Conservation (phyloP, 2,329 filamentous ascomycete genomes). For the Didymella glomerata region DNA sequence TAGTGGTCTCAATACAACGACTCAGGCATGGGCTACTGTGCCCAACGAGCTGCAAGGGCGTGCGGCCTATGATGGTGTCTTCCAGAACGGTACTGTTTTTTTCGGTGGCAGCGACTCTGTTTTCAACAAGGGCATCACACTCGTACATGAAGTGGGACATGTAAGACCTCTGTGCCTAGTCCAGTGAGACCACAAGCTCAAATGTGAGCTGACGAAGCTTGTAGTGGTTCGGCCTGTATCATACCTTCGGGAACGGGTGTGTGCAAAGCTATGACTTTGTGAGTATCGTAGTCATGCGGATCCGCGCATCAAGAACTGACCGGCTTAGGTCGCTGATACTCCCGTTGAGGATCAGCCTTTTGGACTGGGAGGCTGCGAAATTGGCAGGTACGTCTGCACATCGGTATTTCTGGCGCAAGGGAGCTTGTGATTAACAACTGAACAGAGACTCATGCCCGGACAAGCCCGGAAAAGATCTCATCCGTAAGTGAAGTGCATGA, state of each 20-base stretch:
- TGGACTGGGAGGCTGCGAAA: background rate
- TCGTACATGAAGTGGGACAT: slow-evolving; percentile 12
- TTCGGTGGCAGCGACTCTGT: slow-evolving; percentile 5
- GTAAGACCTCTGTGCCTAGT: background rate
- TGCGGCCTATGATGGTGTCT: slow-evolving; percentile 2
- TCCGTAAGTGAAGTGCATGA: background rate
- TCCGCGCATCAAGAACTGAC: background rate
- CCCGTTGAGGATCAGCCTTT: background rate
- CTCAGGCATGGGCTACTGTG: slow-evolving; percentile 2
- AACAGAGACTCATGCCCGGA: background rate
- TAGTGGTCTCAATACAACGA: background rate
- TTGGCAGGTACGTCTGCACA: background rate
- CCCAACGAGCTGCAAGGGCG: slow-evolving; percentile 1
- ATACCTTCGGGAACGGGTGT: slow-evolving; percentile 4
- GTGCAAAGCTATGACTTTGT: slow-evolving; percentile 10
- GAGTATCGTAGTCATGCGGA: background rate
- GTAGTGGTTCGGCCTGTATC: slow-evolving; percentile 16
- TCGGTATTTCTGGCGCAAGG: background rate
- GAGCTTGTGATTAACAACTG: background rate
- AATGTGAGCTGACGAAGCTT: background rate
- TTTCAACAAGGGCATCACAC: background rate
- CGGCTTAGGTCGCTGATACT: background rate
- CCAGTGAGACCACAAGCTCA: background rate
- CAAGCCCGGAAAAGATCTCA: background rate
- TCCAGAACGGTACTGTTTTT: slow-evolving; percentile 3